These are phyloP conservation scores for Venturia aucupariae DNA, from an alignment of 2,329 filamentous ascomycete genomes.

Conservation along the genomic window DNA sequence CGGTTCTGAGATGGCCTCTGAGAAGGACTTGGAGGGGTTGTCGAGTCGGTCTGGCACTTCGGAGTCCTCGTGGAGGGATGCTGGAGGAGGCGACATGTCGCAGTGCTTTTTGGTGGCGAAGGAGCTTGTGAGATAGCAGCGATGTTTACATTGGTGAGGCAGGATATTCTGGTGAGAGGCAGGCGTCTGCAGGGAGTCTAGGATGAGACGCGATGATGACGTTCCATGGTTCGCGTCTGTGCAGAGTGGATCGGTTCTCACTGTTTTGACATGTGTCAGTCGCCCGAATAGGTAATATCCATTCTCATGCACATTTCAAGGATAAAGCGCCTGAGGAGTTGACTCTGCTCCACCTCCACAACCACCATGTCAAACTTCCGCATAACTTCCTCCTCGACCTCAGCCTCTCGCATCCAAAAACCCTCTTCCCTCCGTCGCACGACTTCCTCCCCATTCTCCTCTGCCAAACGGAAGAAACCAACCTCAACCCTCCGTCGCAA, in stretches of 20 bases:
- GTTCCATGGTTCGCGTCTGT: background rate
- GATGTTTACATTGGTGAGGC: background rate
- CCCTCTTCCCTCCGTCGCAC: slow-evolving; percentile 22
- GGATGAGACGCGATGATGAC: background rate
- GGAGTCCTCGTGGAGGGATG: slow-evolving; percentile 18
- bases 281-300: background rate
- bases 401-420: slow-evolving; percentile 20
- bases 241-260: background rate
- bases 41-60: slow-evolving; percentile 23
- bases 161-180: background rate
- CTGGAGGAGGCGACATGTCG: background rate
- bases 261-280: background rate
- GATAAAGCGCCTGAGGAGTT: too few relatives aligned
- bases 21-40: slow-evolving; percentile 33
- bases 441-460: slow-evolving; percentile 29
- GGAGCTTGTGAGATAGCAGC: background rate
- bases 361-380: slow-evolving; percentile 17
- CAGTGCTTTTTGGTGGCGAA: background rate
- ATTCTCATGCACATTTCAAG: too few relatives aligned
- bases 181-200: background rate
- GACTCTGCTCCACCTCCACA: background rate
- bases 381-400: slow-evolving; percentile 16
- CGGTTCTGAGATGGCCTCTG: slow-evolving; percentile 25
- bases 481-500: slow-evolving; percentile 14
- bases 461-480: slow-evolving; percentile 28